Evolutionary conservation across 2,329 filamentous ascomycete genomes (phyloP), one percentile per base, ranked within the genome.

Genomic region (Diaporthe amygdali): DNA sequence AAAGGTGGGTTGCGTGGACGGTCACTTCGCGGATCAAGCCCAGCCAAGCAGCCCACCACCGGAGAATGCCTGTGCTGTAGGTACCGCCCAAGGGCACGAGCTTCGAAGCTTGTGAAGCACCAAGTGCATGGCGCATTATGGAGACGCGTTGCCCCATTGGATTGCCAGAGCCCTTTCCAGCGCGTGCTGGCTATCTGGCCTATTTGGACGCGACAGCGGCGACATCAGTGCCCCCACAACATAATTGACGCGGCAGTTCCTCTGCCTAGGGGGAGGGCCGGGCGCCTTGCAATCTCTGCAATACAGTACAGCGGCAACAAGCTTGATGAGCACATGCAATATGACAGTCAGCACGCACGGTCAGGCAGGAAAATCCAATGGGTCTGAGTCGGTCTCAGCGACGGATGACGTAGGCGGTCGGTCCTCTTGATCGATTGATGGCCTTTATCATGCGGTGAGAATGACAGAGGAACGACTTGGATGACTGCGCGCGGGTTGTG

Each of bases 61-160:
- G 27, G 59, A 49, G 44, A 49, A 37, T 37, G 59, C 44, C 59
- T 37, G 59, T 37, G 49, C 59, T 37, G 59, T 37, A 64, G n/a
- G 59, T 64, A 64, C 59, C 59, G 59, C 27, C 30, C 25, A 44
- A 64, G 44, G 66, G 55, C 66, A 68, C 66, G 66, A 68, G 66
- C 66, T 68, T 51, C 66, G 66, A 68, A 68, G 66, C 52, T 64
- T 59, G 44, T 68, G 52, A 55, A 59, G 55, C 66, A 37, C 59
- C 20, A 30, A 37, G 39, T 47, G 27, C n/a, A 30, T 51, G 22
- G 41, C 41, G 44, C 41, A n/a, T 41, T 59, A 39, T 59, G 66
- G 66, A 51, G 59, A 64, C 59, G 59, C 59, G 59, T 64, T 47
- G 59, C 59, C 59, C 59, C 44, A 64, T 64, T 49, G 59, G 44